phyloP scores from a whole-genome alignment of 176 grass and related monocot genomes.

The Bonia amplexicaulis region DNA sequence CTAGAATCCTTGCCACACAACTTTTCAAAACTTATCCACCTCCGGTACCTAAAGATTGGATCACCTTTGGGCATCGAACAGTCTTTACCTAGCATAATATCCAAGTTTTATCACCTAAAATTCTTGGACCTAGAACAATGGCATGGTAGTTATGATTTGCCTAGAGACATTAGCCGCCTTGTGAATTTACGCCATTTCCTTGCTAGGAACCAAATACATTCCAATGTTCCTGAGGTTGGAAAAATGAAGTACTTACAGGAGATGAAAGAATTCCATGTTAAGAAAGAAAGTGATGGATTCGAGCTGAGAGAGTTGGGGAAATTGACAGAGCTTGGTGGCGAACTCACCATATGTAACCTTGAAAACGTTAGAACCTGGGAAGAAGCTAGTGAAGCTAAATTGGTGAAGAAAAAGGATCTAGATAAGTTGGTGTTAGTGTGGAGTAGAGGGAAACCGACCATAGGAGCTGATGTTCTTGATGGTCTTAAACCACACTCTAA shows the following conservation, averaged over 20 bases:
- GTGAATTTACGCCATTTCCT: background rate
- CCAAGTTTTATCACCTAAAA: background rate
- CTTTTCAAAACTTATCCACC: background rate
- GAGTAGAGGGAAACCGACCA: accelerated
- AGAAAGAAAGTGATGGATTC: background rate
- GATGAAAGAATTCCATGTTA: background rate
- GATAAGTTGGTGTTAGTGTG: background rate
- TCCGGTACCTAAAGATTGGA: no score
- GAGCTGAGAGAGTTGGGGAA: background rate
- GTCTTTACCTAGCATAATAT: background rate
- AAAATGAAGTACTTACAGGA: background rate
- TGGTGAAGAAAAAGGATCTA: background rate
- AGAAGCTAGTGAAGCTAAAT: background rate
- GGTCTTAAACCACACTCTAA: no score
- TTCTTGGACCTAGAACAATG: background rate
- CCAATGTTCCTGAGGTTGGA: background rate
- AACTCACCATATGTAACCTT: background rate
- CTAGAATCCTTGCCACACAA: background rate
- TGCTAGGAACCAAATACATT: background rate
- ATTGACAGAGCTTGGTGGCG: background rate
- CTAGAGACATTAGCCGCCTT: background rate
- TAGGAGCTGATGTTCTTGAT: background rate
- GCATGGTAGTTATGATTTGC: background rate
- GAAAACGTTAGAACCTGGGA: background rate
- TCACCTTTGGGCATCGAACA: no score